Percentiles rank a stretch among this genome's conserved stretches.
Evolutionary conservation across 139 green algal species (phyloP).

Genomic region (Asterochloris sp.): DNA sequence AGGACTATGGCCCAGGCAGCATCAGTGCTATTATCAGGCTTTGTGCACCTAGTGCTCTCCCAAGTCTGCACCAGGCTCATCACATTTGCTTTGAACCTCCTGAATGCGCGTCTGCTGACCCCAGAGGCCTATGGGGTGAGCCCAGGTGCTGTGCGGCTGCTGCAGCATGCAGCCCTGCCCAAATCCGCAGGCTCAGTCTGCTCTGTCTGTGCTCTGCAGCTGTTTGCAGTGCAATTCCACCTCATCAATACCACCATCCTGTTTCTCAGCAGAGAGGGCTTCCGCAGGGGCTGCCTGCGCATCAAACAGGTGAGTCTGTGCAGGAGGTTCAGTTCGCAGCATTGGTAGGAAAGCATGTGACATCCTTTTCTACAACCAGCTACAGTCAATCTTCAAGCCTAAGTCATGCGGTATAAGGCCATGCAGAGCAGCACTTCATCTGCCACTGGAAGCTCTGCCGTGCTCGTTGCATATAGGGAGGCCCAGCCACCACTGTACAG

Average conservation of each 20-base stretch:
- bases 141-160: not conserved
- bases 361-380: not conserved
- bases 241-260: slow-evolving; percentile 88
- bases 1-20: too few species aligned
- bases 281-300: slow-evolving; percentile 78
- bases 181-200: not conserved
- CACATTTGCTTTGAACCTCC: slow-evolving; percentile 83
- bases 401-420: not conserved
- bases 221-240: slow-evolving; percentile 84
- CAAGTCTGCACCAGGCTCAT: slow-evolving; percentile 73
- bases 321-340: slow-evolving; percentile 16
- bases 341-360: slow-evolving; percentile 14
- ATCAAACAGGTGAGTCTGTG: slow-evolving; percentile 26
- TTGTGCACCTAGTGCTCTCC: slow-evolving; percentile 29
- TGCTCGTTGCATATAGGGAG: too few species aligned
- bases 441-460: too few species aligned
- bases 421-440: too few species aligned
- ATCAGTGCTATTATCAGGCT: too few species aligned
- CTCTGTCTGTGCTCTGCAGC: slow-evolving; percentile 28
- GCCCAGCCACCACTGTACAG: too few species aligned
- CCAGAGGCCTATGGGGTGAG: slow-evolving; percentile 80
- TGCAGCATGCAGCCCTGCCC: not conserved
- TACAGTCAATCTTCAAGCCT: not conserved
- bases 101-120: slow-evolving; percentile 64
- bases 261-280: slow-evolving; percentile 81